A percentile compares a stretch with the other conserved stretches of the same genome.
Conservation (phyloP, 2,329 filamentous ascomycete genomes). For the Polytolypa hystricis region DNA sequence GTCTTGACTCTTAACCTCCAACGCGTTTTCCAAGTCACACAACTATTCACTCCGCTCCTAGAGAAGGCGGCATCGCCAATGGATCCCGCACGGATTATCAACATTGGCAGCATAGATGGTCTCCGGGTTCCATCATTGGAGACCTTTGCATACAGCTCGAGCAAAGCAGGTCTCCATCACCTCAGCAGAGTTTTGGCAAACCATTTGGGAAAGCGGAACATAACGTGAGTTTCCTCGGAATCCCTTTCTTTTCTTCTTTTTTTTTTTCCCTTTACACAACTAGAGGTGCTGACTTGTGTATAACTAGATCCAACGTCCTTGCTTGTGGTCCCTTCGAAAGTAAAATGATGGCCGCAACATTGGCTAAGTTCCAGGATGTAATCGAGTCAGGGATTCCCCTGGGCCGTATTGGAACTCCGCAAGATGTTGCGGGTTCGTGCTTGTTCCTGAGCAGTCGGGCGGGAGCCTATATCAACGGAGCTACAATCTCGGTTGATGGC, state of each 20-base stretch:
- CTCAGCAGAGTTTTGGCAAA: constrained; percentile 41
- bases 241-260: constrained; percentile 3
- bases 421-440: constrained; percentile 62
- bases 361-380: constrained; percentile 39
- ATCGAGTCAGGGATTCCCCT: constrained; percentile 50
- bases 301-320: constrained; percentile 50
- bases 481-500: constrained; percentile 52
- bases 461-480: constrained; percentile 55
- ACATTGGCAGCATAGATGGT: constrained; percentile 45
- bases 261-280: constrained; percentile 25
- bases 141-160: constrained; percentile 43
- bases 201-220: constrained; percentile 41
- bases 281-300: not conserved
- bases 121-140: constrained; percentile 42
- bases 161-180: constrained; percentile 44
- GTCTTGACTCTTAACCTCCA: constrained; percentile 46
- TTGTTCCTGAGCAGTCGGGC: constrained; percentile 58
- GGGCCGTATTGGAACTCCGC: constrained; percentile 53
- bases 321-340: constrained; percentile 56
- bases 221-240: constrained; percentile 35
- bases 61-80: constrained; percentile 35
- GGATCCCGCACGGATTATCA: constrained; percentile 40
- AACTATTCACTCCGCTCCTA: constrained; percentile 38
- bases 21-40: constrained; percentile 39
- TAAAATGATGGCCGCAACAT: constrained; percentile 44